Evolutionary conservation across 2,329 filamentous ascomycete genomes (phyloP).

Genomic region (Microcera coccophila): DNA sequence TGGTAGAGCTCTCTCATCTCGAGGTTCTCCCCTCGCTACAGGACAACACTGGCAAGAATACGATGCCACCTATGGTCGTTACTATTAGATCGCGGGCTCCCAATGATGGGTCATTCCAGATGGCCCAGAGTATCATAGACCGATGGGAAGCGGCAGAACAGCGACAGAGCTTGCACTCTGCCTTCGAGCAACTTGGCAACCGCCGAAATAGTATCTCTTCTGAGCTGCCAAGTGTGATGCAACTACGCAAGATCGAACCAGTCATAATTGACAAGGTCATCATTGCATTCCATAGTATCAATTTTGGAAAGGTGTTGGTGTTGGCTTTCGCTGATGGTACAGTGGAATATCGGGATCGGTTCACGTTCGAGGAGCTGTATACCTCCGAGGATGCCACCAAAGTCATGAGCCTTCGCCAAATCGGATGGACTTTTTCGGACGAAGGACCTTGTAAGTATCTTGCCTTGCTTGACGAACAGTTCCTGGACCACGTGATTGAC

Average conservation of each 20-base stretch:
- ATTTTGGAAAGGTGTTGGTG: slow-evolving; percentile 67
- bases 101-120: slow-evolving; percentile 54
- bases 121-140: slow-evolving; percentile 70
- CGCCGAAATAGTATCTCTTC: slow-evolving; percentile 53
- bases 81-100: slow-evolving; percentile 65
- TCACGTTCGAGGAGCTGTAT: slow-evolving; percentile 65
- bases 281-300: slow-evolving; percentile 63
- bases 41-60: slow-evolving; percentile 55
- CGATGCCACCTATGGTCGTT: slow-evolving; percentile 60
- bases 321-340: slow-evolving; percentile 77
- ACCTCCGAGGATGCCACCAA: slow-evolving; percentile 60
- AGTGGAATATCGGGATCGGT: slow-evolving; percentile 73
- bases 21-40: slow-evolving; percentile 66
- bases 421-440: slow-evolving; percentile 69
- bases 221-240: slow-evolving; percentile 31
- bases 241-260: slow-evolving; percentile 63
- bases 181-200: slow-evolving; percentile 69
- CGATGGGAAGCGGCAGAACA: slow-evolving; percentile 77
- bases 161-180: slow-evolving; percentile 64
- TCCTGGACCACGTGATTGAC: slow-evolving; percentile 15
- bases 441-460: slow-evolving; percentile 57
- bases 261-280: slow-evolving; percentile 68
- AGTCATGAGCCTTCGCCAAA: slow-evolving; percentile 69
- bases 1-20: slow-evolving; percentile 67
- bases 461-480: neutral